phyloP scores from a whole-genome alignment of 2,329 filamentous ascomycete genomes.

The Paraphoma sp. region DNA sequence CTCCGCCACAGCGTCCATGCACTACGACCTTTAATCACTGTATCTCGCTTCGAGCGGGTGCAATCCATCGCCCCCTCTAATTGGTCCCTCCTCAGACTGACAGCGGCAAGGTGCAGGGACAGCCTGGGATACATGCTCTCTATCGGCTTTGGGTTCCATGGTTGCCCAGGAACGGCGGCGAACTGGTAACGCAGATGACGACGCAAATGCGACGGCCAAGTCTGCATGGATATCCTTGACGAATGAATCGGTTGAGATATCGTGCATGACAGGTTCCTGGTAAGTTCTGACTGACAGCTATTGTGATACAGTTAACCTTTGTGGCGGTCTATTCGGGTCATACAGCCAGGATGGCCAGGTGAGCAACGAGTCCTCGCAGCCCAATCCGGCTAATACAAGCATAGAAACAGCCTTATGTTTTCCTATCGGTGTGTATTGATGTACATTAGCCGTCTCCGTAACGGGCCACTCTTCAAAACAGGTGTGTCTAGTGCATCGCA shows the following conservation, averaged over 20 bases:
- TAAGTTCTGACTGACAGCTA: conserved; percentile 29
- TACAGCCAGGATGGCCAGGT: conserved; percentile 10
- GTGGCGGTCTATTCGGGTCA: conserved; percentile 36
- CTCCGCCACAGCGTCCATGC: not conserved
- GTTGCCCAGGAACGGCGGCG: conserved; percentile 12
- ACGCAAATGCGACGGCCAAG: conserved; percentile 7
- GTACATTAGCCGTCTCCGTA: not conserved
- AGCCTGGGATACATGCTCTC: conserved; percentile 5
- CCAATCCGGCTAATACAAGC: not conserved
- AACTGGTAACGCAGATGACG: conserved; percentile 16
- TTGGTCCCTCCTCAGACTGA: not conserved
- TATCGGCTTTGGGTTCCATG: conserved; percentile 9
- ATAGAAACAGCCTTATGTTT: not conserved
- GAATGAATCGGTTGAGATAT: not conserved
- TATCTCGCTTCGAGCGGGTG: conserved; percentile 1
- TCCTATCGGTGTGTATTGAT: not conserved
- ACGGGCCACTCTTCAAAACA: not conserved
- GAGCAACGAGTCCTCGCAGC: conserved; percentile 4
- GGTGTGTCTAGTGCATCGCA: not conserved
- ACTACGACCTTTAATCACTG: not conserved
- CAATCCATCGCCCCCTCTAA: not conserved
- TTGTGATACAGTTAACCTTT: conserved; percentile 40
- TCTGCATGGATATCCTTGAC: not conserved
- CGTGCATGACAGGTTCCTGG: not conserved
- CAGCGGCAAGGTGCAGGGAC: conserved; percentile 7